Evolutionary conservation across 495 filamentous ascomycete genomes (phyloP).

Genomic region (Articulospora tetracladia): DNA sequence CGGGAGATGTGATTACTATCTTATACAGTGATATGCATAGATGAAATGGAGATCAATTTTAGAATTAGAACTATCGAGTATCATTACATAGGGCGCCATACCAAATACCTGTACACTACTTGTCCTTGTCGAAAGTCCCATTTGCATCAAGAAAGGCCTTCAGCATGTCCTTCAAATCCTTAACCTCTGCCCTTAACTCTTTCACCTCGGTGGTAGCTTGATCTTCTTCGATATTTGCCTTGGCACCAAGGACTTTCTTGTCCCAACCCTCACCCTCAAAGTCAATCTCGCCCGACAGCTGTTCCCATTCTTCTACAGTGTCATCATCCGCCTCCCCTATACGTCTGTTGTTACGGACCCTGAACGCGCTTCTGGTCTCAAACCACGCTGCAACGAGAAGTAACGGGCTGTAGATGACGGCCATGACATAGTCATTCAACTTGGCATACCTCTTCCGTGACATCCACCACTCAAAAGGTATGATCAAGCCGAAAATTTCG

Average conservation of each 20-base stretch:
- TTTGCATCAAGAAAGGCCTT: constrained; percentile 18
- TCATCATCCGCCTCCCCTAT: constrained; percentile 90
- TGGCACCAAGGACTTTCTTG: constrained; percentile 66
- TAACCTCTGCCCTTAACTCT: constrained; percentile 65
- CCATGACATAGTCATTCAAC: constrained; percentile 87
- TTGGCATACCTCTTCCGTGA: constrained; percentile 59
- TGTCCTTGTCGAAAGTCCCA: not conserved
- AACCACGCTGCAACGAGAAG: constrained; percentile 73
- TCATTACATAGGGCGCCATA: not conserved
- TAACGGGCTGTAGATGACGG: constrained; percentile 76
- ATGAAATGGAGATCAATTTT: not conserved
- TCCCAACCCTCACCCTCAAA: constrained; percentile 79
- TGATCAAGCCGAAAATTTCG: constrained; percentile 72
- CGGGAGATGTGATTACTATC: not conserved
- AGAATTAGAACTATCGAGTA: not conserved
- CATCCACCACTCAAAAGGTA: constrained; percentile 97
- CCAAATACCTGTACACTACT: not conserved
- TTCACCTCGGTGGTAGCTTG: constrained; percentile 62
- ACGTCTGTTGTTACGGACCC: constrained; percentile 66
- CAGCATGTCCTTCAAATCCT: constrained; percentile 60
- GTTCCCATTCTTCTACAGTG: constrained; percentile 87
- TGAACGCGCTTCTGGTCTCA: constrained; percentile 65
- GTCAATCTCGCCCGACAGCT: constrained; percentile 65
- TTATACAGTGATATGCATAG: not conserved
- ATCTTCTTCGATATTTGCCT: constrained; percentile 74